Evolutionary conservation across 441 rosid species (phyloP), one percentile per base, ranked within the genome.

Genomic region (Adansonia madagascariensis): DNA sequence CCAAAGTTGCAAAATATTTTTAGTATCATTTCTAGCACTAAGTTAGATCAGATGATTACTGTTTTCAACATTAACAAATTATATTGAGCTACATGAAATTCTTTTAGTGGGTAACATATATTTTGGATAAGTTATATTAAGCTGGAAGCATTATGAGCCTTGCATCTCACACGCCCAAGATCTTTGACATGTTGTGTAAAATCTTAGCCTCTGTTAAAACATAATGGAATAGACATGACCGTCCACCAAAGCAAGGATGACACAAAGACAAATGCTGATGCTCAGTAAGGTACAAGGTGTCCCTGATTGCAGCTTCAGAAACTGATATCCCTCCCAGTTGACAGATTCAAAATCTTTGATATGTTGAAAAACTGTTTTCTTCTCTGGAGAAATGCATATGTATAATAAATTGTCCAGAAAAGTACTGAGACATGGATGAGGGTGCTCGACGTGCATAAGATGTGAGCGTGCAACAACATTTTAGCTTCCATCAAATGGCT

Each of bases 231-330:
- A 22, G 31, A 20, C 60, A 56, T 56, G 24, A 57, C 14, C 9
- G 14, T 56, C 60, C 10, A n/a, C 22, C 59, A 55, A 55, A 56
- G 27, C 9, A 20, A 57, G 9, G 62, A 20, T 57, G 31, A 20
- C 62, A 57, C 31, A 57, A 12, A 55, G 3, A 56, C 27, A 56
- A 56, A 57, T 18, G 22, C 59, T 52, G 56, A 10, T 8, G 62
- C 27, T 20, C 68, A 14, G 15, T 6, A 31, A 63, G 41, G 41
- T 4, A 35, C 41, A 35, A 35, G 41, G 41, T 35, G 10, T 66
- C 71, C 52, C 3, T 9, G 27, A 66, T 43, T 66, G 50, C 71
- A 41, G 52, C 70, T 65, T 65, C 24, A 12, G 43, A 61, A 12
- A 27, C 66, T 14, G 44, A n/a, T 62, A 31, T 14, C 44, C 44